Conservation (phyloP, 2,329 filamentous ascomycete species). For the Diaporthe aspalathi region DNA sequence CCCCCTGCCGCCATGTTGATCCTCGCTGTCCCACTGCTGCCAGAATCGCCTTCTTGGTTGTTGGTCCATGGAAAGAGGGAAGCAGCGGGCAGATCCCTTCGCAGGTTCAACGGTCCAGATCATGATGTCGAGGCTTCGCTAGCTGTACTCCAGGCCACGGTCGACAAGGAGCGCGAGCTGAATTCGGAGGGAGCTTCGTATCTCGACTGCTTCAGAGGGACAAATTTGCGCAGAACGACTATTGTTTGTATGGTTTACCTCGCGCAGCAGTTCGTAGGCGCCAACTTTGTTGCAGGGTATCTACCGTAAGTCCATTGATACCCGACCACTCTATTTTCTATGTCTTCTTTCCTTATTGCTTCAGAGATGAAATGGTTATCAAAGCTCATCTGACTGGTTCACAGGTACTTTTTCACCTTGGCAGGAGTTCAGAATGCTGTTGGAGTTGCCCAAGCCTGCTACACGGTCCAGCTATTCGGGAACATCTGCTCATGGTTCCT, state of each 20-base stretch:
- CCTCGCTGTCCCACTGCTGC: constrained; percentile 42
- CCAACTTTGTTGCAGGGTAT: constrained; percentile 4
- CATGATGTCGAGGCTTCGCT: constrained; percentile 2
- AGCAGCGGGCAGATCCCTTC: neutral
- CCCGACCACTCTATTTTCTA: neutral
- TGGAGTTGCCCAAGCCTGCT: constrained; percentile 17
- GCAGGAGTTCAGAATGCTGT: constrained; percentile 8
- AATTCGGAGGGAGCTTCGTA: neutral
- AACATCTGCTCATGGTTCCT: constrained; percentile 17
- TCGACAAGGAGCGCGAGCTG: constrained; percentile 8
- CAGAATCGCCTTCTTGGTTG: constrained; percentile 6
- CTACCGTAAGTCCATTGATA: neutral
- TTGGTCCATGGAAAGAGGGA: neutral
- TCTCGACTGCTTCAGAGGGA: neutral
- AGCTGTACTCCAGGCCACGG: neutral
- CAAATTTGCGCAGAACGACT: neutral
- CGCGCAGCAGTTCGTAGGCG: neutral
- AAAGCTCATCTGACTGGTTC: neutral
- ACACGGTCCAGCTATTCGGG: neutral
- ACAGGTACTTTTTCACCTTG: neutral
- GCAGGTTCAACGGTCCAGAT: neutral
- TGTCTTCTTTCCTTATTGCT: too few relatives aligned
- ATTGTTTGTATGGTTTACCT: constrained; percentile 4
- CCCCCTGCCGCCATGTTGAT: constrained; percentile 45
- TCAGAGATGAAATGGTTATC: neutral